Evolutionary conservation across 2,329 filamentous ascomycete species (phyloP).

Genomic region (Penicillium sp.): DNA sequence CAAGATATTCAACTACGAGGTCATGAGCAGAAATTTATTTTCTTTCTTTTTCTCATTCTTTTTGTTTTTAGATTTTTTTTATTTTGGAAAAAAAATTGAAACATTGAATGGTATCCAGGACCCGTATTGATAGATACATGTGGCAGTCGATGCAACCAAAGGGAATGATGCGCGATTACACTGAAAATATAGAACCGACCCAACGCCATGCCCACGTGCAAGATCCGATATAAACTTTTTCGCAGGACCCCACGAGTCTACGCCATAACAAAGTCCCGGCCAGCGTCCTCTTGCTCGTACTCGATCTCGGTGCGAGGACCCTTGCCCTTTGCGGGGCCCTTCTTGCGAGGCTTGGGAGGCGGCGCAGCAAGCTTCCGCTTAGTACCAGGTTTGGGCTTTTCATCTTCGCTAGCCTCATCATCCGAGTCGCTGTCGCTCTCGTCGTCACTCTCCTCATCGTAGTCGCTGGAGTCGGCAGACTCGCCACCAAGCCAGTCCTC

Average conservation of each 20-base stretch:
- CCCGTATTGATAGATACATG: constrained; percentile 17
- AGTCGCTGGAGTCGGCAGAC: constrained; percentile 51
- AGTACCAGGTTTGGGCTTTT: constrained; percentile 45
- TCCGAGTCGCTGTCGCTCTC: constrained; percentile 49
- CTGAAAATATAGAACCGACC: constrained; percentile 17
- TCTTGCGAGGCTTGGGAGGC: constrained; percentile 57
- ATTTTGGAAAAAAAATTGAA: not conserved
- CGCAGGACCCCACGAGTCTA: constrained; percentile 23
- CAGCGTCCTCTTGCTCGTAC: constrained; percentile 69
- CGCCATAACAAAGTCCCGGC: constrained; percentile 48
- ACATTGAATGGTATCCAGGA: constrained; percentile 4
- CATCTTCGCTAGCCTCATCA: constrained; percentile 45
- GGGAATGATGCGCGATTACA: constrained; percentile 37
- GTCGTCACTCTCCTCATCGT: constrained; percentile 54
- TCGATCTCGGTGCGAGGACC: constrained; percentile 70
- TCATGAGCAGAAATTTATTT: not conserved
- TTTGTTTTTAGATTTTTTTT: not conserved
- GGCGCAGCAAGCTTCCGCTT: constrained; percentile 58
- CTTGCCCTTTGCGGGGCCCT: constrained; percentile 50
- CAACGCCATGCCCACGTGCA: constrained; percentile 31
- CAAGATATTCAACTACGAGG: not conserved
- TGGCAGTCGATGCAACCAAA: constrained; percentile 31
- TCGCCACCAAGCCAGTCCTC: constrained; percentile 89
- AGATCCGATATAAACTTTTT: constrained; percentile 24
- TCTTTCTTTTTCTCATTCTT: too few relatives aligned